These are phyloP conservation scores for Solanum bulbocastanum DNA, from an alignment of 257 asterid genomes.

Conservation along the genomic window DNA sequence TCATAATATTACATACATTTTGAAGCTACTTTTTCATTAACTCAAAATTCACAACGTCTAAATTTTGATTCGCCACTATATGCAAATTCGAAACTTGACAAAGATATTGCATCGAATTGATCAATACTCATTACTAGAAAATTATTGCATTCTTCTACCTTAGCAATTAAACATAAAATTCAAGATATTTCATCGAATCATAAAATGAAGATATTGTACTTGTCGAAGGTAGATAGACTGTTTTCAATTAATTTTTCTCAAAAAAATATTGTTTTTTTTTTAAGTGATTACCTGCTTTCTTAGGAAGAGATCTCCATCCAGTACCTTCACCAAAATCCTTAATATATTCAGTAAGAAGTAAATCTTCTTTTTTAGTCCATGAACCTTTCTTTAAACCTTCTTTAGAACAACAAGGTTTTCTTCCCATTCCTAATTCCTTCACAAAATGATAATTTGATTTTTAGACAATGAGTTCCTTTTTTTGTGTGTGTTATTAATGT, in stretches of 20 bases:
- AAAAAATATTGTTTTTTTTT: accelerated
- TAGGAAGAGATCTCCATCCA: slow-evolving; percentile 1
- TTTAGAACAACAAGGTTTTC: neutral
- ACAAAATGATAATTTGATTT: neutral
- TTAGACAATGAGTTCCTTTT: neutral
- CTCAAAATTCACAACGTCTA: neutral
- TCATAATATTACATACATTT: neutral
- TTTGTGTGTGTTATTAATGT: neutral
- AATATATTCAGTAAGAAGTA: neutral
- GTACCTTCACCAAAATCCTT: neutral
- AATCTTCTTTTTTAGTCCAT: neutral
- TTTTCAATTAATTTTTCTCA: too few relatives aligned
- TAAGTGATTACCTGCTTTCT: neutral
- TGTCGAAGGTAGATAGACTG: too few relatives aligned
- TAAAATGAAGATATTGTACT: neutral
- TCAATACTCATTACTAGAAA: neutral
- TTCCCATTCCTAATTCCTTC: neutral
- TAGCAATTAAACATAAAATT: neutral
- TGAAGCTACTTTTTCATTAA: neutral
- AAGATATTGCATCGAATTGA: neutral
- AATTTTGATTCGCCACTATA: neutral
- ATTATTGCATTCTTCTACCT: neutral
- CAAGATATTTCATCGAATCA: too few relatives aligned
- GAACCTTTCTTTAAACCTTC: neutral
- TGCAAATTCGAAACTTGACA: neutral